Percentiles rank a stretch among this genome's conserved stretches.
phyloP scores from a whole-genome alignment of 257 asterid genomes.

The Lycium barbarum region DNA sequence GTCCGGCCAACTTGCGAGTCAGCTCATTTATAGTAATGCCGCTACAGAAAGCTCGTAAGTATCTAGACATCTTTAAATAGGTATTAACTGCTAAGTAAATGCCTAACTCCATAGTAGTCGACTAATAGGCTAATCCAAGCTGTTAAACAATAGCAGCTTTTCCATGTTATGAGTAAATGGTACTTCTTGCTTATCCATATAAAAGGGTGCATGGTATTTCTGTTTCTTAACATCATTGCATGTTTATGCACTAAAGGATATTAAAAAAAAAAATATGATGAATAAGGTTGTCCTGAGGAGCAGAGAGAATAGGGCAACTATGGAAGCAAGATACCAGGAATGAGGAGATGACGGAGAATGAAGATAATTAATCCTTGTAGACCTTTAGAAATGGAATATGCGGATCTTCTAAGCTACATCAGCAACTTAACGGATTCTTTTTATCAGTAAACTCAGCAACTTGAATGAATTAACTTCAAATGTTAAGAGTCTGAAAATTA shows the following conservation, averaged over 20 bases:
- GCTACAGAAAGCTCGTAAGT: conserved; percentile 1
- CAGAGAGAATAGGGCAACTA: background rate
- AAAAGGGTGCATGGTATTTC: background rate
- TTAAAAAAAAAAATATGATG: background rate
- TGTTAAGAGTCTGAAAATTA: background rate
- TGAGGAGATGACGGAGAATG: conserved; percentile 17
- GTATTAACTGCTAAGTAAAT: conserved; percentile 6
- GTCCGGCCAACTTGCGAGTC: background rate
- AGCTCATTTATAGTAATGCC: background rate
- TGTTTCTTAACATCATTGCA: background rate
- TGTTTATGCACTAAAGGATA: conserved; percentile 17
- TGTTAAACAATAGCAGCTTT: conserved; percentile 12
- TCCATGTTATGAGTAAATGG: background rate
- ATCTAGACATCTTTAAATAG: background rate
- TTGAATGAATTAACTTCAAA: conserved; percentile 10
- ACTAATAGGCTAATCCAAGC: conserved; percentile 21
- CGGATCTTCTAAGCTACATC: background rate
- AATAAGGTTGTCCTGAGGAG: background rate
- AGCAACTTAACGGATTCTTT: background rate
- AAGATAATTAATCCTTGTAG: background rate
- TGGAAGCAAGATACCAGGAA: conserved; percentile 6
- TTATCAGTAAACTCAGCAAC: background rate
- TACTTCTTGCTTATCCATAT: background rate
- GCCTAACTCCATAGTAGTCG: background rate
- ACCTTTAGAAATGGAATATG: conserved; percentile 4